Conservation (phyloP, 2,329 filamentous ascomycete genomes). For the Diaporthe eres region DNA sequence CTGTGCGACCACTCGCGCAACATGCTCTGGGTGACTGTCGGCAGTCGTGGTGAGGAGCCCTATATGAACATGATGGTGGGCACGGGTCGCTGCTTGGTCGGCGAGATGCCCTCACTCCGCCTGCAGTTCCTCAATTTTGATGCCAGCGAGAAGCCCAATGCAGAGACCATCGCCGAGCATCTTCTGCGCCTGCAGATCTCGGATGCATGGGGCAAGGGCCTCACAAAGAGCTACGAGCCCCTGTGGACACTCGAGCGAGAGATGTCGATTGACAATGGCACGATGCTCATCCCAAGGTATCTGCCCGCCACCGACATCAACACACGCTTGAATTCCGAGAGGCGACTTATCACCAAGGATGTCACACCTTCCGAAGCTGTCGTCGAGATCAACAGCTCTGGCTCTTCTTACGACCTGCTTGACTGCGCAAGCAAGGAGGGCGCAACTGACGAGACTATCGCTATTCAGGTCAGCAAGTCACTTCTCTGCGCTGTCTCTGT, state of each 20-base stretch:
- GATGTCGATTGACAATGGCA: slow-evolving; percentile 45
- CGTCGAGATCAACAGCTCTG: slow-evolving; percentile 1
- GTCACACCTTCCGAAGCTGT: slow-evolving; percentile 11
- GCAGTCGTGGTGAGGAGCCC: slow-evolving; percentile 40
- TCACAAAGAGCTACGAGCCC: slow-evolving; percentile 34
- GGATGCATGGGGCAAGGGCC: slow-evolving; percentile 36
- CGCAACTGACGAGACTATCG: neutral
- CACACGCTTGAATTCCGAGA: slow-evolving; percentile 43
- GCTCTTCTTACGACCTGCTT: slow-evolving; percentile 2
- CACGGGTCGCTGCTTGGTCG: slow-evolving; percentile 42
- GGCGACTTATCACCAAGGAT: slow-evolving; percentile 39
- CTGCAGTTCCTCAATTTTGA: slow-evolving; percentile 46
- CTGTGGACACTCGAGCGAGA: slow-evolving; percentile 51
- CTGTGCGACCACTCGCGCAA: slow-evolving; percentile 36
- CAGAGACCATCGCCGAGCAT: slow-evolving; percentile 36
- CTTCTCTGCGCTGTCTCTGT: slow-evolving; percentile 18
- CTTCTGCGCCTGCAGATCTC: slow-evolving; percentile 42
- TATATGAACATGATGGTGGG: slow-evolving; percentile 45
- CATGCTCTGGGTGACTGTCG: slow-evolving; percentile 47
- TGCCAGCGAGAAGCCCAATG: neutral
- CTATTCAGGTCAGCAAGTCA: slow-evolving; percentile 26
- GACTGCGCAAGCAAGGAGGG: neutral
- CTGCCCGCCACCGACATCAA: slow-evolving; percentile 41
- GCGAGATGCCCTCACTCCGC: slow-evolving; percentile 44
- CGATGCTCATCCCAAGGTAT: slow-evolving; percentile 48